A percentile compares a stretch with the other conserved stretches of the same genome.
Evolutionary conservation across 2,329 filamentous ascomycete species (phyloP).

Genomic region (Fonsecaea multimorphosa): DNA sequence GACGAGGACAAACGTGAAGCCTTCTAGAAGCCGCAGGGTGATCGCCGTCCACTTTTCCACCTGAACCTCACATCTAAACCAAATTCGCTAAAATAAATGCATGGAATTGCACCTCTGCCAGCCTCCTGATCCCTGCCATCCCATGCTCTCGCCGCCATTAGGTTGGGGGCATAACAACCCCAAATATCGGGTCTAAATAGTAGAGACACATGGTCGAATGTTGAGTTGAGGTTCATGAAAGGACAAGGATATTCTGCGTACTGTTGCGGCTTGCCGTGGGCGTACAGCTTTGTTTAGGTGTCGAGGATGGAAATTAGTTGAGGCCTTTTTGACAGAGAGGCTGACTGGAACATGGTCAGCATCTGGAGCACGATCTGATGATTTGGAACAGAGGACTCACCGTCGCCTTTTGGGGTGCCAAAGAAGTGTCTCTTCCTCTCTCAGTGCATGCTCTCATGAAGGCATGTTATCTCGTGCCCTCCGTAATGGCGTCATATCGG

Average conservation of each 20-base stretch:
- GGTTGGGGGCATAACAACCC: neutral
- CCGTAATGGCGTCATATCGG: neutral
- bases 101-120: neutral
- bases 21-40: neutral
- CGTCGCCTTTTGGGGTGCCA: neutral
- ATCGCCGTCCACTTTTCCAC: neutral
- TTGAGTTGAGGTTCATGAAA: neutral
- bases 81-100: too few species aligned
- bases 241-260: neutral
- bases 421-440: neutral
- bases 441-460: neutral
- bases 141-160: neutral
- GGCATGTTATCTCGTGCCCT: neutral
- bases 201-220: neutral
- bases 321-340: neutral
- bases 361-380: too few species aligned
- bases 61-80: neutral
- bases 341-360: neutral
- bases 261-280: neutral
- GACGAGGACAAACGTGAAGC: neutral
- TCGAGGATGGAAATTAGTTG: neutral
- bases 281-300: neutral
- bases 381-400: neutral
- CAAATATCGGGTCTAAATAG: neutral
- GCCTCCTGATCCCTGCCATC: neutral